Percentiles rank a stretch among this genome's conserved stretches.
Conservation (phyloP, 805 yeast species). For the Nakazawaea laoshanensis region DNA sequence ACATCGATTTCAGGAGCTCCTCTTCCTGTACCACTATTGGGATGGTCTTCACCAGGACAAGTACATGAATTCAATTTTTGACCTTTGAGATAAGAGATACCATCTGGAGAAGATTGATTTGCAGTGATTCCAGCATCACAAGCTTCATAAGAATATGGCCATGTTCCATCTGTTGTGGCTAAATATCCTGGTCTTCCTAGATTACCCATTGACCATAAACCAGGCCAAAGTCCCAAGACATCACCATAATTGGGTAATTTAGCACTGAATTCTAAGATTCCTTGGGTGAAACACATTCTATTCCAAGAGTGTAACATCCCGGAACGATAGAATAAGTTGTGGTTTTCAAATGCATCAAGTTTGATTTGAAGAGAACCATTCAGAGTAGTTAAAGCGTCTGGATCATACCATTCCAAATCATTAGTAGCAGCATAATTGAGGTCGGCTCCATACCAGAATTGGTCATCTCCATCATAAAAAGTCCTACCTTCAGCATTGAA, state of each 20-base stretch:
- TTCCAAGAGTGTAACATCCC: conserved; percentile 44
- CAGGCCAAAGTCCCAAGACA: conserved; percentile 41
- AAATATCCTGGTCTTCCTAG: conserved; percentile 40
- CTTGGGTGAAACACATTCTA: conserved; percentile 36
- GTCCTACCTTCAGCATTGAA: conserved; percentile 40
- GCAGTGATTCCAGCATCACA: conserved; percentile 46
- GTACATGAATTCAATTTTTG: conserved; percentile 35
- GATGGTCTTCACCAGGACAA: conserved; percentile 36
- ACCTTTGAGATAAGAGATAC: conserved; percentile 36
- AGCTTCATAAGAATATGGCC: conserved; percentile 40
- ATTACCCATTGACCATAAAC: conserved; percentile 41
- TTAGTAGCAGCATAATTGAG: conserved; percentile 37
- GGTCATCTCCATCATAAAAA: conserved; percentile 39
- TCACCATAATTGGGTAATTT: conserved; percentile 33
- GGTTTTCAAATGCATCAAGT: conserved; percentile 34
- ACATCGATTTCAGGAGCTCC: conserved; percentile 46
- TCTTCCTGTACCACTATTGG: conserved; percentile 38
- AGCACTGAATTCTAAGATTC: conserved; percentile 32
- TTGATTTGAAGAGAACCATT: conserved; percentile 30
- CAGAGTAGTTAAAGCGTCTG: conserved; percentile 34
- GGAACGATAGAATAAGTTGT: conserved; percentile 34
- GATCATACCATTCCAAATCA: conserved; percentile 45
- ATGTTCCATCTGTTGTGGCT: conserved; percentile 39
- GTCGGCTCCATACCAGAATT: conserved; percentile 36
- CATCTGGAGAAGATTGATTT: conserved; percentile 39